A percentile compares a stretch with the other conserved stretches of the same genome.
Conservation (phyloP, 257 asterid species). For the Ilex asprella region DNA sequence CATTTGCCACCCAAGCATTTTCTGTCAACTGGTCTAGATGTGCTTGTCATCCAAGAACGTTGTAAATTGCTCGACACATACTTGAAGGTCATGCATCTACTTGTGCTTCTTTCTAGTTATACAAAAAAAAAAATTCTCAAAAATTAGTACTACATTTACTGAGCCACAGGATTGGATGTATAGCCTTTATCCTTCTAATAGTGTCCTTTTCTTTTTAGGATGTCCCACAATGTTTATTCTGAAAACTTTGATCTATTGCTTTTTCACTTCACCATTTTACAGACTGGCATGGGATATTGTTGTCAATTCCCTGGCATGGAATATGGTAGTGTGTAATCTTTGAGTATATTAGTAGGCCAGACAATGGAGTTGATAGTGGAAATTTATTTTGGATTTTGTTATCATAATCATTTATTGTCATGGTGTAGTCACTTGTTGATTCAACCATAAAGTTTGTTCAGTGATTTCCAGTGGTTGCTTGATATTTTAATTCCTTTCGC, state of each 20-base stretch:
- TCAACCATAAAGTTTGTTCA: background rate
- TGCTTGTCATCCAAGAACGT: slow-evolving; percentile 70
- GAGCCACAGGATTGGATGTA: background rate
- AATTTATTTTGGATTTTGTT: no score
- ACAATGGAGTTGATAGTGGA: no score
- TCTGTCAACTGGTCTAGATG: slow-evolving; percentile 80
- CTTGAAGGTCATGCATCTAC: slow-evolving; percentile 61
- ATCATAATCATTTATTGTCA: no score
- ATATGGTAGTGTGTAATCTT: no score
- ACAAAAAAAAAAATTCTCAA: no score
- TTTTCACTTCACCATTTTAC: slow-evolving; percentile 2
- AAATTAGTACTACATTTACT: background rate
- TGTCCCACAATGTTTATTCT: no score
- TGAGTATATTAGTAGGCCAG: no score
- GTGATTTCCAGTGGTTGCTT: background rate
- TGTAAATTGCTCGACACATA: slow-evolving; percentile 85
- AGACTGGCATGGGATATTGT: no score
- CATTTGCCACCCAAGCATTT: slow-evolving; percentile 98
- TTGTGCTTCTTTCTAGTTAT: background rate
- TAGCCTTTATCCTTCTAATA: background rate
- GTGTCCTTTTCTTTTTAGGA: slow-evolving; percentile 2
- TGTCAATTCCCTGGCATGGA: no score
- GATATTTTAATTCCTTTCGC: background rate
- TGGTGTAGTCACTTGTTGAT: no score
- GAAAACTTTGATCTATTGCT: background rate